Base-by-base conservation (phyloP, 2,329 filamentous ascomycete genomes). In the Hypoxylon sp. region DNA sequence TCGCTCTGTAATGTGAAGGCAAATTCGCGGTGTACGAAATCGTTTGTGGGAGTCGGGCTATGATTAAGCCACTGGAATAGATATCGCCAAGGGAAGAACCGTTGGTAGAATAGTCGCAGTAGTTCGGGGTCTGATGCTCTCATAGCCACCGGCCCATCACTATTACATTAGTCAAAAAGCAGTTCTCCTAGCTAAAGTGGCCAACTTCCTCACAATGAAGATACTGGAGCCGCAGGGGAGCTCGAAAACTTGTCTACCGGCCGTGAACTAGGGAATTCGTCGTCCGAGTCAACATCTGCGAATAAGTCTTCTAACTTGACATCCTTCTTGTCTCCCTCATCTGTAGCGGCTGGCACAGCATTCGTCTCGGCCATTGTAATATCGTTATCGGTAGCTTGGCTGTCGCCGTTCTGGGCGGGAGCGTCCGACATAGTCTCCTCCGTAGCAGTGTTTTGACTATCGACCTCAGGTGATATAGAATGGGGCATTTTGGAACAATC, bases 51-150 rank as follows among this genome's bases (percentile, higher is more conserved):
- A 6, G 90, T 90, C 6, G 94, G 91, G 60, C 93, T 93, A 81
- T 98, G 96, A 78, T 98, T 99, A 53, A 99, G 89, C 96, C 96
- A 99, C 80, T 98, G 95, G 82, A 98, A 99, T 20, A 98, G 89
- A 69, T 93, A 92, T 66, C 95, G 90, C 86, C 97, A 99, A 3
- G 96, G 96, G 76, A 98, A 98, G 40, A 99, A 86, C 53, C 96
- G 93, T 78, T 97, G 93, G 79, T 99, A 99, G 83, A 98, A 99
- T 71, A 92, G 93, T 75, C 92, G 90, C 90, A 98, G 94, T 10
- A 97, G 88, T 77, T 95, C 93, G 1, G 93, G 90, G 73, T 97
- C 93, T 42, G 90, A 92, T 46, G 87, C 85, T 40, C 81, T 83
- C 35, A 85, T 74, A 0, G 80, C 75, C 13, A 79, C 71, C 10